Base-by-base conservation (phyloP, 2,329 filamentous ascomycete species). In the Periconia digitata region DNA sequence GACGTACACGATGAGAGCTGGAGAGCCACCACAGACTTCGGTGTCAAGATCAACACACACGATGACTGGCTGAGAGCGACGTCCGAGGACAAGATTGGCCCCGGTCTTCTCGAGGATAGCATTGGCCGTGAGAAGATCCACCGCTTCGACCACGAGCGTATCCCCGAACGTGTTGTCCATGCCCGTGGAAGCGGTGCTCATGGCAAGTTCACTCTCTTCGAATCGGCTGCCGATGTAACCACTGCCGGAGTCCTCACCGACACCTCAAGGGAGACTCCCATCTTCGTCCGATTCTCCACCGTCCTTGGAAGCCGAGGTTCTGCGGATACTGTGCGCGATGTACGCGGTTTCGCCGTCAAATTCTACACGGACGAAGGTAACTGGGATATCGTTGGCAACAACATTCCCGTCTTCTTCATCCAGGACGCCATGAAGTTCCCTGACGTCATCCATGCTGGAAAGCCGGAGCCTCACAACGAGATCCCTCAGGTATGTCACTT, bases 301-400 rank as follows among this genome's bases (percentile, higher is more conserved):
- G 89, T 90, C 0, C 77, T 89, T 2, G 87, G 87, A 6, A 89
- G 84, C 63, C 80, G 85, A 27, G 89, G 89, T 12, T 89, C 85
- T 43, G 86, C 88, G 6, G 89, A 94, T 64, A 92, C 87, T 0
- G 89, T 91, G 1, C 82, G 89, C n/a, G 89, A 94, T 74, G 86
- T 91, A 2, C 83, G 88, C 32, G 89, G 89, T 1, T 94, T 92
- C 54, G 87, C 89, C 0, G 72, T 89, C 53, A 90, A 89, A 69
- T 84, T 89, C 61, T 91, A 91, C 64, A 91, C 88, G 0, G 74
- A 87, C 0, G 87, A 92, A 60, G 88, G 87, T 3, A 90, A 89
- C 58, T 89, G 85, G 83, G 86, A 90, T 54, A 76, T 88, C 23
- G 84, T 88, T 2, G 85, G 85, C 27, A 90, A 90, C 71, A 84